Conservation (phyloP, 352 stramenopile species). For the Phytophthora litchii region DNA sequence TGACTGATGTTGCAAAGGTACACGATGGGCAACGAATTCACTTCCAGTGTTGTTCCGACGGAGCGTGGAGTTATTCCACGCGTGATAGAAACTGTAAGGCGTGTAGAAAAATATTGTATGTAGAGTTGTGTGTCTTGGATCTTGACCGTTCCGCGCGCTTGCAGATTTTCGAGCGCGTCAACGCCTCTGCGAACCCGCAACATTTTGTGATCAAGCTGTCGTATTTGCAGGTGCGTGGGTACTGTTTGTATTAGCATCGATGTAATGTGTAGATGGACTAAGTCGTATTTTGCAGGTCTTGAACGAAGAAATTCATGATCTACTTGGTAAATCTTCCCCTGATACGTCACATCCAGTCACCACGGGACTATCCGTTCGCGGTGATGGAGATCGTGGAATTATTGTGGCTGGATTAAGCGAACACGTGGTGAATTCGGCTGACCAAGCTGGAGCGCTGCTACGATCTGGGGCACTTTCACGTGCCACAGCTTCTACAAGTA, state of each 20-base stretch:
- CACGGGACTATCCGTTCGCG: slow-evolving; percentile 74
- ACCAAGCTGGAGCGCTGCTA: slow-evolving; percentile 53
- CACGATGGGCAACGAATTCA: slow-evolving; percentile 94
- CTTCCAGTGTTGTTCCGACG: slow-evolving; percentile 24
- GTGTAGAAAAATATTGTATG: neutral
- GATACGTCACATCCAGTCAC: slow-evolving; percentile 16
- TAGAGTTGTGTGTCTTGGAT: neutral
- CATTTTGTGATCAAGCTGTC: slow-evolving; percentile 67
- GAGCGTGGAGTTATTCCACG: slow-evolving; percentile 84
- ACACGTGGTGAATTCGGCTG: slow-evolving; percentile 63
- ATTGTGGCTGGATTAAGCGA: slow-evolving; percentile 86
- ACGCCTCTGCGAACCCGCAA: slow-evolving; percentile 27
- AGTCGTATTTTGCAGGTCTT: slow-evolving; percentile 86
- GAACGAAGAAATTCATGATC: slow-evolving; percentile 97
- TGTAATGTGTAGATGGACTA: neutral
- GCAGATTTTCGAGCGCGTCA: slow-evolving; percentile 61
- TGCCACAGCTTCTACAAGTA: slow-evolving; percentile 69
- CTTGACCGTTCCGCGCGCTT: neutral
- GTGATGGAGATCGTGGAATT: slow-evolving; percentile 91
- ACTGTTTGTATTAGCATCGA: neutral
- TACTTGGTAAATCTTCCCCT: slow-evolving; percentile 61
- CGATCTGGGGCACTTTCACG: slow-evolving; percentile 50
- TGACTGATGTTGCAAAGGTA: slow-evolving; percentile 74
- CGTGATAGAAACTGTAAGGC: slow-evolving; percentile 67
- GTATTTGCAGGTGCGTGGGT: slow-evolving; percentile 61